These are phyloP conservation scores for Trametes villosa DNA, from an alignment of 768 basidiomycete species.

Conservation along the genomic window DNA sequence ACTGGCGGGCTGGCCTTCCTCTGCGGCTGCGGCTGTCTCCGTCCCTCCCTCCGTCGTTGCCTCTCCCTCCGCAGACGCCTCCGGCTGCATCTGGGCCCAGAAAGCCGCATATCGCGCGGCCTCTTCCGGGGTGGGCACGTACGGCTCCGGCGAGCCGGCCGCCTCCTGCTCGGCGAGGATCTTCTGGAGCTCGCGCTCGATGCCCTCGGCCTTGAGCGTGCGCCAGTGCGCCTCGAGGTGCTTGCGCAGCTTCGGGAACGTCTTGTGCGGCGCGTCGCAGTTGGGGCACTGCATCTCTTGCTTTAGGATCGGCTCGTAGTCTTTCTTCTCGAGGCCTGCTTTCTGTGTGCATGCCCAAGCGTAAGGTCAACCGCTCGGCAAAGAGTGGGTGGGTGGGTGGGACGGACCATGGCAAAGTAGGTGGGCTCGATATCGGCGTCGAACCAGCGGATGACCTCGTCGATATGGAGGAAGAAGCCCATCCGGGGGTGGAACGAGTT, in stretches of 20 bases:
- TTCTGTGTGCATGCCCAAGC: slow-evolving; percentile 45
- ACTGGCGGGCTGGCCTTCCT: too few species aligned
- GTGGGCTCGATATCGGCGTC: slow-evolving; percentile 55
- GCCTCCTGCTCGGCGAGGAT: too few species aligned
- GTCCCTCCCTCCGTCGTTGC: too few species aligned
- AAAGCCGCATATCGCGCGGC: too few species aligned
- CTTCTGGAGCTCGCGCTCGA: too few species aligned
- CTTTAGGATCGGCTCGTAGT: slow-evolving; percentile 72
- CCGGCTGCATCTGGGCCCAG: too few species aligned
- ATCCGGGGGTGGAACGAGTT: slow-evolving; percentile 87
- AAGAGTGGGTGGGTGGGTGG: not conserved
- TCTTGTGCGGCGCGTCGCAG: slow-evolving; percentile 65
- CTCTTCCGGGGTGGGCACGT: too few species aligned
- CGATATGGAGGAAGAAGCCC: slow-evolving; percentile 81
- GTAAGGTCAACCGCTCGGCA: not conserved
- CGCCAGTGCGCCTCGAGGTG: slow-evolving; percentile 59
- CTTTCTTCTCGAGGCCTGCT: slow-evolving; percentile 50
- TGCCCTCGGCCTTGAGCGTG: too few species aligned
- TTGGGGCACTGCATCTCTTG: slow-evolving; percentile 69
- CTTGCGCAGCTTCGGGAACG: slow-evolving; percentile 72
- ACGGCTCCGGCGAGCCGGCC: too few species aligned
- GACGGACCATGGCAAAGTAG: slow-evolving; percentile 55
- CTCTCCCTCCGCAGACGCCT: too few species aligned
- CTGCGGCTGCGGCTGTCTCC: too few species aligned
- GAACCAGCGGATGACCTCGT: slow-evolving; percentile 83